These are phyloP conservation scores for Fusarium musae DNA, from an alignment of 2,329 filamentous ascomycete species.

Conservation along the genomic window DNA sequence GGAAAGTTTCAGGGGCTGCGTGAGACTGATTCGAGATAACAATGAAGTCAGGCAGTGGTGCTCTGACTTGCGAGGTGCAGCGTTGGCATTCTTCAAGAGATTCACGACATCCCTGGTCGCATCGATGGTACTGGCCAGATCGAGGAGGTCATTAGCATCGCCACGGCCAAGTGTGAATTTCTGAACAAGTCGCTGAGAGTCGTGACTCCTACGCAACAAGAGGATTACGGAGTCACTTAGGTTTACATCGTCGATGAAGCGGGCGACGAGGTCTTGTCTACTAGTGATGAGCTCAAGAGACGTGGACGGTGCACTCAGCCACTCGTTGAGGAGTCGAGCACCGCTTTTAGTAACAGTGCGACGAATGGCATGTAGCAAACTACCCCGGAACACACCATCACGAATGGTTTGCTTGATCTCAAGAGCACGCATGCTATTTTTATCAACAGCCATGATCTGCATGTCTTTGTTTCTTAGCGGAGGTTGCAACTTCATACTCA, in stretches of 20 bases:
- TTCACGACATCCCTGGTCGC: slow-evolving; percentile 74
- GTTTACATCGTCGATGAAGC: slow-evolving; percentile 73
- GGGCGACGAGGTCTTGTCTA: slow-evolving; percentile 83
- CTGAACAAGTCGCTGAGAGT: slow-evolving; percentile 89
- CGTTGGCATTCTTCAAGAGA: slow-evolving; percentile 52
- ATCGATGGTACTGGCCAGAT: slow-evolving; percentile 81
- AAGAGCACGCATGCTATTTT: slow-evolving; percentile 86
- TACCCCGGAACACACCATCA: slow-evolving; percentile 82
- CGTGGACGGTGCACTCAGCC: slow-evolving; percentile 92
- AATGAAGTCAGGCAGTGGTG: slow-evolving; percentile 57
- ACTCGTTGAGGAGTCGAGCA: slow-evolving; percentile 82
- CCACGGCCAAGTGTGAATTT: slow-evolving; percentile 93
- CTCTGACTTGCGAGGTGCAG: slow-evolving; percentile 10
- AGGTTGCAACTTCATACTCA: slow-evolving; percentile 83
- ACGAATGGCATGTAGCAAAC: slow-evolving; percentile 88
- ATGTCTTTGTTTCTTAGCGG: slow-evolving; percentile 79
- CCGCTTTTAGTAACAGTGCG: slow-evolving; percentile 93
- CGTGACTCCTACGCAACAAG: slow-evolving; percentile 79
- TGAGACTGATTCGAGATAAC: slow-evolving; percentile 70
- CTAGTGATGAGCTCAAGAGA: slow-evolving; percentile 81
- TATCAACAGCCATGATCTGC: slow-evolving; percentile 90
- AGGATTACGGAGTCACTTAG: slow-evolving; percentile 76
- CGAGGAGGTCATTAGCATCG: slow-evolving; percentile 90
- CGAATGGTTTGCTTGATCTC: slow-evolving; percentile 89
- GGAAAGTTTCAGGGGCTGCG: slow-evolving; percentile 75